A percentile compares a stretch with the other conserved stretches of the same genome.
Conservation (phyloP, 108 stramenopile species). For the Stephanodiscus triporus region DNA sequence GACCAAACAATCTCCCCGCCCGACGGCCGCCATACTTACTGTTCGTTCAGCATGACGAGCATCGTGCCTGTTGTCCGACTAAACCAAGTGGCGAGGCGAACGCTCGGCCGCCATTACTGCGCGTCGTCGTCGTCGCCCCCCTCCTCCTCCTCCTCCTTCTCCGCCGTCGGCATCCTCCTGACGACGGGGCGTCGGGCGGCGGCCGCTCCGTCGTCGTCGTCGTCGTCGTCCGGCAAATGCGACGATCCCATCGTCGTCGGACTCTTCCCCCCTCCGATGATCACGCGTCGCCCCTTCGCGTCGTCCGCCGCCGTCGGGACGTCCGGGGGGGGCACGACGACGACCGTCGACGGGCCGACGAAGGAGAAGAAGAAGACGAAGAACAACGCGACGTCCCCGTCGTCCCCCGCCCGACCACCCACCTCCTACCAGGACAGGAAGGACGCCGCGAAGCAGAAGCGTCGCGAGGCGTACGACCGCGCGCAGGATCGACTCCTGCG, state of each 20-base stretch:
- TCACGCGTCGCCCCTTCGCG: background rate
- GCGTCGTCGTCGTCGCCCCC: too few relatives aligned
- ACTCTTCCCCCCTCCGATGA: background rate
- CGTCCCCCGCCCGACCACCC: background rate
- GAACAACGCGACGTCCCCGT: too few relatives aligned
- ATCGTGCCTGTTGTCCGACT: conserved; percentile 13
- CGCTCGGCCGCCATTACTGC: conserved; percentile 2
- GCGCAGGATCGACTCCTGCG: conserved; percentile 47
- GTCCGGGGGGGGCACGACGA: too few relatives aligned
- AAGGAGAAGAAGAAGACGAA: too few relatives aligned
- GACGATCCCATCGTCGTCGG: too few relatives aligned
- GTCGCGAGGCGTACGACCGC: conserved; percentile 50
- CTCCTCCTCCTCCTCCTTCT: too few relatives aligned
- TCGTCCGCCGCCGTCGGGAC: background rate
- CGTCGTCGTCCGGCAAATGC: too few relatives aligned
- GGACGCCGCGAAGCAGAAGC: conserved; percentile 60
- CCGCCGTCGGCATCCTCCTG: too few relatives aligned
- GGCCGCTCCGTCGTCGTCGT: too few relatives aligned
- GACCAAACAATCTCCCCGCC: too few relatives aligned
- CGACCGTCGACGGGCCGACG: background rate
- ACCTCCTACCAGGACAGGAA: conserved; percentile 38
- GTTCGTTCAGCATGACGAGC: background rate
- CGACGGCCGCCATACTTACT: too few relatives aligned
- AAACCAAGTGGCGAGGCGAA: conserved; percentile 18
- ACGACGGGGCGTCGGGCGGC: background rate